These are phyloP conservation scores for Fusarium pseudograminearum DNA, from an alignment of 2,329 filamentous ascomycete genomes.

Conservation along the genomic window DNA sequence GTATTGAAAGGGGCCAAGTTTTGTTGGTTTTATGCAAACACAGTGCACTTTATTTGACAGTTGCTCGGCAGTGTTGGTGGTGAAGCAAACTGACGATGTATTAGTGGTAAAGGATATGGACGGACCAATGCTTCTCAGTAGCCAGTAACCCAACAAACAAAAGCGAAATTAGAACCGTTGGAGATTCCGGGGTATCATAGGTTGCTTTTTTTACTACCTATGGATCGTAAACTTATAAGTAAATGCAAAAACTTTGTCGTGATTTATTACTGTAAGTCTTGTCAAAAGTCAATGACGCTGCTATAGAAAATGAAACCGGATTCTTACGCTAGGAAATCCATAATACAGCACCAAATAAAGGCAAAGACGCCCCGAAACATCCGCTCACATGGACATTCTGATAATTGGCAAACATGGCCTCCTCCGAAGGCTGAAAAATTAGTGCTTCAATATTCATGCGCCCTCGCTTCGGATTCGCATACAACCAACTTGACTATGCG, in stretches of 20 bases:
- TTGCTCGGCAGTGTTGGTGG: not conserved
- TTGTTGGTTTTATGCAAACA: not conserved
- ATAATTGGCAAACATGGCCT: conserved; percentile 6
- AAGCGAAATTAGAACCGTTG: not conserved
- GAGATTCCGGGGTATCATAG: not conserved
- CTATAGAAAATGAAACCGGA: conserved; percentile 17
- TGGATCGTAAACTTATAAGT: conserved; percentile 10
- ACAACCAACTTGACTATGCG: not conserved
- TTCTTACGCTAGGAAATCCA: conserved; percentile 14
- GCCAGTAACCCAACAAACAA: not conserved
- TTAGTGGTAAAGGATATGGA: not conserved
- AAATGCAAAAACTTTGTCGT: not conserved
- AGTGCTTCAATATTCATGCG: conserved; percentile 24
- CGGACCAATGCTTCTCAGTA: not conserved
- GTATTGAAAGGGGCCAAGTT: not conserved
- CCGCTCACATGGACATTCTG: conserved; percentile 9
- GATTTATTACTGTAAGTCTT: not conserved
- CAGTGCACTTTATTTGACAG: not conserved
- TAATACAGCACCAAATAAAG: conserved; percentile 7
- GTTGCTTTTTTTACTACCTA: conserved; percentile 5
- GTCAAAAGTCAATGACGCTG: conserved; percentile 33
- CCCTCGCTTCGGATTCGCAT: conserved; percentile 32
- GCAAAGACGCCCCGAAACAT: conserved; percentile 7
- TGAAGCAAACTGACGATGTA: not conserved
- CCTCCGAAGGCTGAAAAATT: conserved; percentile 16